phyloP scores from a whole-genome alignment of 1,284 basidiomycete genomes.

The Phlebopus sp. region DNA sequence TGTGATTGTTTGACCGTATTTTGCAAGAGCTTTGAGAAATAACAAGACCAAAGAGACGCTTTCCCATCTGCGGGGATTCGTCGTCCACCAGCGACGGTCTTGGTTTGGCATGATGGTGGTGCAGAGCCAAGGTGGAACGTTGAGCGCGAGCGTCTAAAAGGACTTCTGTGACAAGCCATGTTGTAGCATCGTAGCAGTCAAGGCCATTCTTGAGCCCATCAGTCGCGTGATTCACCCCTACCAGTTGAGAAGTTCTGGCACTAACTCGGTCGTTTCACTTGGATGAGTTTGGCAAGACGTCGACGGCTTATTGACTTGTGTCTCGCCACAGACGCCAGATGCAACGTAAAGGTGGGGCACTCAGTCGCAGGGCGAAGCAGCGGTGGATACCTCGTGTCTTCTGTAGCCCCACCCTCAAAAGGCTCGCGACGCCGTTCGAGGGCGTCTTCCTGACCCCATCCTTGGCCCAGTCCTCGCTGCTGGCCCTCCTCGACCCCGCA shows the following conservation, averaged over 20 bases:
- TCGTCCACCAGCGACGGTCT: not conserved
- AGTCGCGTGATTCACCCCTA: not conserved
- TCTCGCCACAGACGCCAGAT: not conserved
- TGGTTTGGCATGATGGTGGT: constrained; percentile 5
- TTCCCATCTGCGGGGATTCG: not conserved
- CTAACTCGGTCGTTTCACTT: too few relatives aligned
- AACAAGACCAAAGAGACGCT: constrained; percentile 33
- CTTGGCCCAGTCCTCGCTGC: constrained; percentile 8
- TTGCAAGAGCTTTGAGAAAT: constrained; percentile 33
- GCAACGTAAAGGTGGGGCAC: constrained; percentile 2
- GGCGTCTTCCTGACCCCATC: not conserved
- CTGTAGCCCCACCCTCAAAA: not conserved
- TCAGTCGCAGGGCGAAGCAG: constrained; percentile 3
- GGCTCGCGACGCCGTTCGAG: not conserved
- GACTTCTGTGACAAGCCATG: not conserved
- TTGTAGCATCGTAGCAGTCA: constrained; percentile 13
- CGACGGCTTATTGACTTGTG: too few relatives aligned
- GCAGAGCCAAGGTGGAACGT: not conserved
- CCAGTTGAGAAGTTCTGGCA: too few relatives aligned
- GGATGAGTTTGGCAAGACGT: too few relatives aligned
- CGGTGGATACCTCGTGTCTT: constrained; percentile 2
- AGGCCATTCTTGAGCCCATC: constrained; percentile 19
- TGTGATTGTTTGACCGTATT: constrained; percentile 31
- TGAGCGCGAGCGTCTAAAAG: not conserved
- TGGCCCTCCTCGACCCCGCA: not conserved